Percentiles rank a stretch among this genome's conserved stretches.
These are phyloP conservation scores for Aschersonia sp. DNA, from an alignment of 2,329 filamentous ascomycete species.

Conservation along the genomic window DNA sequence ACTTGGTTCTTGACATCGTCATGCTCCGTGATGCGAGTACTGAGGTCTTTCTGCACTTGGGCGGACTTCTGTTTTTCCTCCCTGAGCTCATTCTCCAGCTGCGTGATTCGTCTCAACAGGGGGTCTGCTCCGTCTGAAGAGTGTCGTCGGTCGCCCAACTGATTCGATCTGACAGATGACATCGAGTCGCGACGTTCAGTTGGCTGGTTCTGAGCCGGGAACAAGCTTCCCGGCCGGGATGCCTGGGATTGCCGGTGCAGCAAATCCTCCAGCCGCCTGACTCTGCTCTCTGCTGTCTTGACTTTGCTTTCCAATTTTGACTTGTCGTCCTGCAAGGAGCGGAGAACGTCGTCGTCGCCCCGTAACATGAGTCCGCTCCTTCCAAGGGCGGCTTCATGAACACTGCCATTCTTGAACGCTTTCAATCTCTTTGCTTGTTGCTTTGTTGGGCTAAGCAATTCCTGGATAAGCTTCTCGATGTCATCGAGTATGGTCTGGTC, in stretches of 20 bases:
- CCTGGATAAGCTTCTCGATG: slow-evolving; percentile 60
- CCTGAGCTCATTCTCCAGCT: slow-evolving; percentile 66
- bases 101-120: slow-evolving; percentile 33
- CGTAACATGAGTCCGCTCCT: slow-evolving; percentile 72
- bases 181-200: slow-evolving; percentile 34
- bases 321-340: slow-evolving; percentile 73
- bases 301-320: slow-evolving; percentile 56
- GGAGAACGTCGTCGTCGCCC: slow-evolving; percentile 72
- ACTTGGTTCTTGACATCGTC: slow-evolving; percentile 53
- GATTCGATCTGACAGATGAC: slow-evolving; percentile 31
- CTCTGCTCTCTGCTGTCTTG: slow-evolving; percentile 74
- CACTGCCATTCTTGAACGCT: slow-evolving; percentile 90
- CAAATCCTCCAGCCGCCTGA: slow-evolving; percentile 81
- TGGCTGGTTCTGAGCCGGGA: slow-evolving; percentile 32
- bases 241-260: slow-evolving; percentile 66
- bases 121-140: slow-evolving; percentile 32
- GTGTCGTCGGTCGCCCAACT: slow-evolving; percentile 26
- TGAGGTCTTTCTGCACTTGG: slow-evolving; percentile 55
- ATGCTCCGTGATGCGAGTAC: slow-evolving; percentile 38
- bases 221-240: slow-evolving; percentile 39
- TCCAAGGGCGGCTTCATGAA: slow-evolving; percentile 82
- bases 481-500: slow-evolving; percentile 56
- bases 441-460: slow-evolving; percentile 68
- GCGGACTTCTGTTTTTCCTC: slow-evolving; percentile 55
- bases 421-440: slow-evolving; percentile 78